A percentile compares a stretch with the other conserved stretches of the same genome.
Evolutionary conservation across 306 rosid genomes (phyloP).

Genomic region (Vicia villosa): DNA sequence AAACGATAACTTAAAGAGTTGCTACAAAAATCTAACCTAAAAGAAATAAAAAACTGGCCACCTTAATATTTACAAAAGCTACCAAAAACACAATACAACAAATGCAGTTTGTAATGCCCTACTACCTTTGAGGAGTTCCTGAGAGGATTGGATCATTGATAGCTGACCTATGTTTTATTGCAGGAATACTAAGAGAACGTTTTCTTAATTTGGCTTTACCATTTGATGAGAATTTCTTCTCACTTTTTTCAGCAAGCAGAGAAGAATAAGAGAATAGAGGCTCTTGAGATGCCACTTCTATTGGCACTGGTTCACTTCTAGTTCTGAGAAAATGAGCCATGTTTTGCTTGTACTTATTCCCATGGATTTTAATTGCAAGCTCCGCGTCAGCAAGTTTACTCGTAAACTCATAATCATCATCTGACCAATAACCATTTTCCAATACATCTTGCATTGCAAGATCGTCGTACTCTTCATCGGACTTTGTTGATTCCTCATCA

Average conservation of each 20-base stretch:
- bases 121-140: conserved; percentile 66
- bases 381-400: conserved; percentile 39
- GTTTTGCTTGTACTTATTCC: conserved; percentile 52
- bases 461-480: conserved; percentile 96
- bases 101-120: background rate
- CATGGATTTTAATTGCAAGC: conserved; percentile 36
- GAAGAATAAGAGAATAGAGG: conserved; percentile 57
- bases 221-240: conserved; percentile 42
- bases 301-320: conserved; percentile 54
- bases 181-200: conserved; percentile 87
- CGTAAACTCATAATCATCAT: conserved; percentile 47
- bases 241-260: conserved; percentile 51
- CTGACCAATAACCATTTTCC: conserved; percentile 65
- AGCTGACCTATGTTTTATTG: conserved; percentile 56
- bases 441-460: conserved; percentile 73
- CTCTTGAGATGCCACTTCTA: conserved; percentile 48
- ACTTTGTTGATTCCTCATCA: conserved; percentile 91
- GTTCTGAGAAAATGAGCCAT: conserved; percentile 57
- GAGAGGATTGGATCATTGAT: conserved; percentile 64
- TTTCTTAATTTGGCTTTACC: conserved; percentile 56
- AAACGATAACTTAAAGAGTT: background rate
- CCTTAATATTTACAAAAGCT: conserved; percentile 28
- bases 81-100: background rate
- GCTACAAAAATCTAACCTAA: background rate
- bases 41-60: background rate